Conservation (phyloP, 2,329 filamentous ascomycete species). For the Blastomyces parvus region DNA sequence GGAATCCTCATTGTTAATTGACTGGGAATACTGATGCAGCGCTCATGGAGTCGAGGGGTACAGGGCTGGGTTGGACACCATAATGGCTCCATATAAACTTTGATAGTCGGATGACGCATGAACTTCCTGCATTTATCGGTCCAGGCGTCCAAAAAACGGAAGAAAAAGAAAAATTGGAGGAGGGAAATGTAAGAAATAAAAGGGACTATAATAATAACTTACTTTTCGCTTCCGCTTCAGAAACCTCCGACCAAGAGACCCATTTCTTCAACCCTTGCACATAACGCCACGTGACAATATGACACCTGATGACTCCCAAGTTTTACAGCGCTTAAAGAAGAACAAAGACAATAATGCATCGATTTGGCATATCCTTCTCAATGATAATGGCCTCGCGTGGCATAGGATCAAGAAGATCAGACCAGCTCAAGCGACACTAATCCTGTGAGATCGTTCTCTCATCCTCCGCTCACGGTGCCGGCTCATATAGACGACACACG, state of each 20-base stretch:
- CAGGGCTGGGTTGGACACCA: no score
- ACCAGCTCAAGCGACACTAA: slow-evolving; percentile 22
- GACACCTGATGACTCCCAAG: background rate
- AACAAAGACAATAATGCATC: background rate
- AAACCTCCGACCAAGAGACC: background rate
- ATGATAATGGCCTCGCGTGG: background rate
- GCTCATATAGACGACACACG: slow-evolving; percentile 33
- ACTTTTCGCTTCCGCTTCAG: background rate
- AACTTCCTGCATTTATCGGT: no score
- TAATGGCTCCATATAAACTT: no score
- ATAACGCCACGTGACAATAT: background rate
- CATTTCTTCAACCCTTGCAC: background rate
- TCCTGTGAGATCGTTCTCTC: slow-evolving; percentile 26
- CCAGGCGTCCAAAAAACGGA: no score
- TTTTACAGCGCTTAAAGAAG: background rate
- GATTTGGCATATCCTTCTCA: background rate
- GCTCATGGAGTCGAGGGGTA: no score
- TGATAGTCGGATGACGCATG: no score
- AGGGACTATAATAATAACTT: background rate
- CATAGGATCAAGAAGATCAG: background rate
- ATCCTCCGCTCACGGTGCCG: slow-evolving; percentile 32
- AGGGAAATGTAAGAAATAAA: background rate
- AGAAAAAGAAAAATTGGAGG: background rate
- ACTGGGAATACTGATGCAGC: no score
- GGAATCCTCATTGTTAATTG: no score